These are phyloP conservation scores for Serendipita sp. DNA, from an alignment of 768 basidiomycete species.

Conservation along the genomic window DNA sequence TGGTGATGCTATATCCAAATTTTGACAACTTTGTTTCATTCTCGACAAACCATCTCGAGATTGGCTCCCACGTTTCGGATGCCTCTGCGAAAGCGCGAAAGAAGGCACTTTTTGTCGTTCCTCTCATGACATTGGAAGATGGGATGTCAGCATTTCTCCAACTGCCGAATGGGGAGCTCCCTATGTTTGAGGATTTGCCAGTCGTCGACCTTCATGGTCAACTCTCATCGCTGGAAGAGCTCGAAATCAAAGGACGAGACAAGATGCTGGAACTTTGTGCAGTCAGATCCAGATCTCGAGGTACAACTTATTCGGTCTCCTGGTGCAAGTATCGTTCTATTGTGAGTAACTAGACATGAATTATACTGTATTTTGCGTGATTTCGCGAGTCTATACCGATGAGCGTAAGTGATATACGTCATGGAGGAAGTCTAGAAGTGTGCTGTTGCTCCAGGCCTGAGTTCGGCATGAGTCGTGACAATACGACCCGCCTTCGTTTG, in stretches of 20 bases:
- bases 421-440: conserved; percentile 77
- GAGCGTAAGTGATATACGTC: conserved; percentile 36
- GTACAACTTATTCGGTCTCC: not conserved
- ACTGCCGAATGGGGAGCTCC: conserved; percentile 39
- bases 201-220: conserved; percentile 52
- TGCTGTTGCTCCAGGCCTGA: conserved; percentile 94
- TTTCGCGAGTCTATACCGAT: not conserved
- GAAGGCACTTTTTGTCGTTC: conserved; percentile 48
- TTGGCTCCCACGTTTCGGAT: conserved; percentile 61
- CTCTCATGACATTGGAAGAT: conserved; percentile 41
- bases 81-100: conserved; percentile 37
- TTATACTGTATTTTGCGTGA: not conserved
- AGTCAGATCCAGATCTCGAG: not conserved
- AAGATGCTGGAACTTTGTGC: not conserved
- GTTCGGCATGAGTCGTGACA: conserved; percentile 84
- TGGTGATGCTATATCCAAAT: conserved; percentile 84
- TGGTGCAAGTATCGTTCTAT: not conserved
- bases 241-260: conserved; percentile 21
- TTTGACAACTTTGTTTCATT: conserved; percentile 53
- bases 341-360: not conserved
- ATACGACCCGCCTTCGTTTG: conserved; percentile 67
- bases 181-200: conserved; percentile 41
- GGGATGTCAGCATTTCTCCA: conserved; percentile 32
- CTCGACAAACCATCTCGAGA: conserved; percentile 83
- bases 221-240: conserved; percentile 22